A percentile compares a stretch with the other conserved stretches of the same genome.
These are phyloP conservation scores for Talaromyces wortmannii DNA, from an alignment of 495 filamentous ascomycete species.

Conservation along the genomic window DNA sequence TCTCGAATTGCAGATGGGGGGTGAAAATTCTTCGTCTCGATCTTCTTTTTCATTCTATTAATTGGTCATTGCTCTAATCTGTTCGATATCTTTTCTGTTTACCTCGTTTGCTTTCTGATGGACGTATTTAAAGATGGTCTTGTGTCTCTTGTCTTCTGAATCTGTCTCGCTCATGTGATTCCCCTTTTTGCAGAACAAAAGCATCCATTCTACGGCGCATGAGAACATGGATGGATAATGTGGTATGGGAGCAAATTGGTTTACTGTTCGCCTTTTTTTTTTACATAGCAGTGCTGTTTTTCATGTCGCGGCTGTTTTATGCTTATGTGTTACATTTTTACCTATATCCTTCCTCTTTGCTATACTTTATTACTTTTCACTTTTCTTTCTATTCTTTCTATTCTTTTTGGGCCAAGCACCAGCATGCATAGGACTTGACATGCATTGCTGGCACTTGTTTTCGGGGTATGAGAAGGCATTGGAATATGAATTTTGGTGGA, in stretches of 20 bases:
- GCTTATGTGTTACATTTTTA: not conserved
- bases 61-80: not conserved
- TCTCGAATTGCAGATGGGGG: not conserved
- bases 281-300: not conserved
- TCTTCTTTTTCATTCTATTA: not conserved
- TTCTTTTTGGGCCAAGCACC: constrained; percentile 1
- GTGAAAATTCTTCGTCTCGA: not conserved
- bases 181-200: constrained; percentile 6
- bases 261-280: not conserved
- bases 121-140: constrained; percentile 5
- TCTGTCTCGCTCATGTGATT: constrained; percentile 7
- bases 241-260: constrained; percentile 1
- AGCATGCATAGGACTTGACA: constrained; percentile 10
- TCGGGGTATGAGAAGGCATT: not conserved
- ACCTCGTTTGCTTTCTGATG: constrained; percentile 1
- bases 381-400: not conserved
- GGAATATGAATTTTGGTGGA: not conserved
- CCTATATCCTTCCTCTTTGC: not conserved
- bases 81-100: not conserved
- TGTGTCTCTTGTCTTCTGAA: constrained; percentile 2
- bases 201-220: constrained; percentile 8
- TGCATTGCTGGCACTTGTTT: constrained; percentile 10
- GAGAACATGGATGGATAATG: constrained; percentile 7
- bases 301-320: not conserved
- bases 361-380: not conserved